Evolutionary conservation across 225 moss, liverwort and hornwort species (phyloP).

Genomic region (Pleurozium schreberi): DNA sequence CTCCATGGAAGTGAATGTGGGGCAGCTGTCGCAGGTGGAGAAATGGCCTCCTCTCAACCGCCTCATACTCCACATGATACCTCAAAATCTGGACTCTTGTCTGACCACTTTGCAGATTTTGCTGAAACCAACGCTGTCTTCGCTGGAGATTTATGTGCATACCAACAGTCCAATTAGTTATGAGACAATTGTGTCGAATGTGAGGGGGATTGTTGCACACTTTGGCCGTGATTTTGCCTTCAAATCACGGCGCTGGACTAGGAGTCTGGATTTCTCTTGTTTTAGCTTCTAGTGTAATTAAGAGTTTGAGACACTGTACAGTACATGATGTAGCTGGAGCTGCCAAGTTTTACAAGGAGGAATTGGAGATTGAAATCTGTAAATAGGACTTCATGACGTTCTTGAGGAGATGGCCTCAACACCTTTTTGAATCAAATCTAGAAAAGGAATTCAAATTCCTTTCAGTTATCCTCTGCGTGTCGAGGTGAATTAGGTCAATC

Average conservation of each 20-base stretch:
- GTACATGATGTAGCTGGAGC: background rate
- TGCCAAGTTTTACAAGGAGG: background rate
- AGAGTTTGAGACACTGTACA: background rate
- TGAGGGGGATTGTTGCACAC: background rate
- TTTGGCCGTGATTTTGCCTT: background rate
- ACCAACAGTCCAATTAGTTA: conserved; percentile 20
- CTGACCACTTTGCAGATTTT: conserved; percentile 1
- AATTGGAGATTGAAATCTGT: background rate
- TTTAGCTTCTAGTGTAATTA: conserved; percentile 15
- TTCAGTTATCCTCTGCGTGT: background rate
- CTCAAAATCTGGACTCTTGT: conserved; percentile 20
- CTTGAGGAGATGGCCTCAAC: background rate
- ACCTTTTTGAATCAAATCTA: background rate
- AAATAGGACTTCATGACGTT: background rate
- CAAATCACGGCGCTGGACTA: conserved; percentile 17
- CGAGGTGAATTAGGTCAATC: background rate
- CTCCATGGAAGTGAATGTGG: conserved; percentile 35
- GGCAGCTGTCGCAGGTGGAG: conserved; percentile 6
- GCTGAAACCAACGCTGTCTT: conserved; percentile 8
- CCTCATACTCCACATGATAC: conserved; percentile 45
- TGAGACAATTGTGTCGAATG: background rate
- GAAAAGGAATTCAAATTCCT: background rate
- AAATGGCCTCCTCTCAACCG: conserved; percentile 41
- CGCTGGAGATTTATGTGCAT: conserved; percentile 27
- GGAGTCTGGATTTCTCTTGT: conserved; percentile 34